Evolutionary conservation across 1,284 basidiomycete genomes (phyloP).

Genomic region (Tremellales sp.): DNA sequence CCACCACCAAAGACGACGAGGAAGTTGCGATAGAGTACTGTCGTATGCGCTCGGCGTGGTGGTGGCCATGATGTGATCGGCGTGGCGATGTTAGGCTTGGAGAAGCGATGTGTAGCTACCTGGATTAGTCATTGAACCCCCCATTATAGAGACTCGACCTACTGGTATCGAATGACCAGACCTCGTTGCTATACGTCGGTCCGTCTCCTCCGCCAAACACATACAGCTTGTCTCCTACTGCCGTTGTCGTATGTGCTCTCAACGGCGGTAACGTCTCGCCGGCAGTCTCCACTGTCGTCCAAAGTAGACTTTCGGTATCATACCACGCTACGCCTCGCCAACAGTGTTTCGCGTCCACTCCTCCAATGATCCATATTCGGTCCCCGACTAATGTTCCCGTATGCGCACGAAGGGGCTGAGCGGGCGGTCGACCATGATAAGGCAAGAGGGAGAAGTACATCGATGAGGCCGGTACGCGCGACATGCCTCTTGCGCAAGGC

Average conservation of each 20-base stretch:
- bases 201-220: constrained; percentile 84
- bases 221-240: constrained; percentile 71
- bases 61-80: constrained; percentile 52
- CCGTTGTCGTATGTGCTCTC: constrained; percentile 81
- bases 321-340: constrained; percentile 78
- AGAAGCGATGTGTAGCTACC: constrained; percentile 60
- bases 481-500: constrained; percentile 17
- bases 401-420: constrained; percentile 73
- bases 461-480: constrained; percentile 33
- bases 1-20: constrained; percentile 89
- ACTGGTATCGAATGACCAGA: constrained; percentile 77
- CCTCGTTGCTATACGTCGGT: constrained; percentile 56
- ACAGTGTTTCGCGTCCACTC: constrained; percentile 70
- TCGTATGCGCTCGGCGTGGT: constrained; percentile 79
- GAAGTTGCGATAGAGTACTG: constrained; percentile 67
- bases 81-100: constrained; percentile 42
- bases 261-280: constrained; percentile 76
- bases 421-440: constrained; percentile 69
- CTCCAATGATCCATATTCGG: constrained; percentile 80
- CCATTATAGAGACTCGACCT: not conserved
- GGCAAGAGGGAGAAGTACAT: constrained; percentile 88
- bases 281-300: constrained; percentile 68
- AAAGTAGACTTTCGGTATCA: constrained; percentile 86
- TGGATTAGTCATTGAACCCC: not conserved
- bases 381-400: constrained; percentile 77